Base-by-base conservation (phyloP, 352 stramenopile genomes). In the Globisporangium heterothallicum region DNA sequence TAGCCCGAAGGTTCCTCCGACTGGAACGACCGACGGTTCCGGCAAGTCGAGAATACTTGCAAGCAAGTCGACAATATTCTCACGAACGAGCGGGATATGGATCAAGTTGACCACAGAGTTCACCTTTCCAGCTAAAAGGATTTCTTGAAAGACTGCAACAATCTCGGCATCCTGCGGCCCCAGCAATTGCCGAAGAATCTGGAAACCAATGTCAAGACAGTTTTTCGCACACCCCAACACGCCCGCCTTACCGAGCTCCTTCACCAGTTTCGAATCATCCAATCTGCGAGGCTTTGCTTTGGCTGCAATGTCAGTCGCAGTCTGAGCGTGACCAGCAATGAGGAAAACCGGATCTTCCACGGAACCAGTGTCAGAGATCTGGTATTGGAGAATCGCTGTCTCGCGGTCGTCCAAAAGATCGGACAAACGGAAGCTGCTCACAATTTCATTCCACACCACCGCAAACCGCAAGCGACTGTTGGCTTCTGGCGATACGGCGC, bases 361-460 rank as follows among this genome's bases (percentile, higher is more conserved):
- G 12, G 68, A 67, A 5, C 84, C 84, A 16, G 70, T 79, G 51
- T 90, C 81, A 10, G 82, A 85, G 51, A 95, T 95, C 58, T 95
- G 82, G 46, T 95, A 95, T 53, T 95, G 84, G 32, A 95, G 61
- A 58, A 95, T 92, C 0, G 84, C 83, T 7, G 82, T 92, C 59
- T 95, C 82, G 27, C 84, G 74, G 53, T 95, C 83, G 49, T 95
- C 84, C 26, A 95, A 62, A 44, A 95, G 68, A 60, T 95, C 84
- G 1, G 82, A 92, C 42, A 95, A 55, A 19, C 84, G 82, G 54
- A 92, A 95, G 61, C 84, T 92, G 68, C 83, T 95, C 14, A 95
- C 72, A 55, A 92, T 90, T 46, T 93, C 84, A 41, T 95, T 95
- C 84, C 84, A 95, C 7, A 95, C 84, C 0, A 95, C 83, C 2